Percentiles rank a stretch among this genome's conserved stretches.
These are phyloP conservation scores for Aschersonia sp. DNA, from an alignment of 2,329 filamentous ascomycete genomes.

Conservation along the genomic window DNA sequence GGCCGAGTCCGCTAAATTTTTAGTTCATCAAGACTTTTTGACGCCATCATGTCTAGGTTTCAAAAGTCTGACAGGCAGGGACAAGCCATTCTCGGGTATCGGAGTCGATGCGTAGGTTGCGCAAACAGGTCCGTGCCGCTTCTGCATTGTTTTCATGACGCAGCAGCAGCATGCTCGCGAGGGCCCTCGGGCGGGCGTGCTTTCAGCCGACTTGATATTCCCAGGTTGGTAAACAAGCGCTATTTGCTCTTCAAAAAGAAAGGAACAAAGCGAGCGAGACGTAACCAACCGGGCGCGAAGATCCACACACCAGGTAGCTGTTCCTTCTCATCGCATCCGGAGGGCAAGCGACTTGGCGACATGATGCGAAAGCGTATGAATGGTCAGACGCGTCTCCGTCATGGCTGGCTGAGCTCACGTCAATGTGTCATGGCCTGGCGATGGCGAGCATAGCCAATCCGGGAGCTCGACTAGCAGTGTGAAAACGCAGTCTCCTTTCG, in stretches of 20 bases:
- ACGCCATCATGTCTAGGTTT: background rate
- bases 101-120: background rate
- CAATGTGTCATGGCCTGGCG: no score
- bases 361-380: no score
- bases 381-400: no score
- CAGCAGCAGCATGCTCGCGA: background rate
- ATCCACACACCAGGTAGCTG: no score
- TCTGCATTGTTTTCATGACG: background rate
- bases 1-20: constrained; percentile 3
- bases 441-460: background rate
- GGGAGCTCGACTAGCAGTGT: background rate
- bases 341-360: no score
- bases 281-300: no score
- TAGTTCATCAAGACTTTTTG: background rate
- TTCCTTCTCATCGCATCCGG: no score
- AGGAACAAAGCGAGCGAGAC: no score
- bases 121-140: no score
- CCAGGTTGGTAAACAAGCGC: no score
- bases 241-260: no score
- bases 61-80: background rate
- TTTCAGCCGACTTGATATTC: background rate
- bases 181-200: background rate
- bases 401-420: no score
- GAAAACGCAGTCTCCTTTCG: background rate
- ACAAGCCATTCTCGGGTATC: background rate